Base-by-base conservation (phyloP, 2,329 filamentous ascomycete species). In the Claviceps pusilla region DNA sequence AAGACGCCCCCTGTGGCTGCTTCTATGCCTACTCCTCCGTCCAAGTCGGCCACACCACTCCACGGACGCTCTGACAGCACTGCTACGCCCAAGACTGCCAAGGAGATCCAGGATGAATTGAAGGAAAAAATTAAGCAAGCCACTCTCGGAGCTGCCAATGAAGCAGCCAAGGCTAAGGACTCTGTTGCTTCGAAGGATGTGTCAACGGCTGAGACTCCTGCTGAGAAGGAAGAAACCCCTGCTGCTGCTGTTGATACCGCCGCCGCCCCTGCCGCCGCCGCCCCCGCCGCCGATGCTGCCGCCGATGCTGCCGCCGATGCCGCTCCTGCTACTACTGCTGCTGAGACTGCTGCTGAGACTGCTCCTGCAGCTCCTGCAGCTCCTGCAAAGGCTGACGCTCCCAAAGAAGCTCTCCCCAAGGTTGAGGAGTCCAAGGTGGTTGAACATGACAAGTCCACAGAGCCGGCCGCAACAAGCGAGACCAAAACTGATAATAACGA, bases 21-120 rank as follows among this genome's bases (percentile, higher is more conserved):
- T 9, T 86, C 88, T 3, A 83, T 86, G 0, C 80, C 84, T 3
- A 91, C 89, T 0, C 87, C 88, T 9, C 88, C 89, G 12, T 87
- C 88, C 29, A 89, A 89, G 64, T 76, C 84, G 3, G 74, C 79
- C 10, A 89, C 79, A 47, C 76, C 82, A 24, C 76, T 84, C 24
- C 87, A 93, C 62, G 71, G 71, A 54, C 84, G 87, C 46, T 76
- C 81, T 16, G 88, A 94, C 52, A 90, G 84, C 69, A 78, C 71
- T n/a, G 68, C 72, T 24, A 75, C 75, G 29, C 73, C 73, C 46
- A 93, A 93, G 76, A 85, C 85, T 1, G 79, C 81, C 41, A 86
- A 91, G 66, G 86, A 95, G 70, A 88, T 88, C 58, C 84, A 84
- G 56, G 81, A 87, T 59, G 89, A 95, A 70, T 86, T 90, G 64